Base-by-base conservation (phyloP, 768 basidiomycete genomes). In the Pulveroboletus sp. region DNA sequence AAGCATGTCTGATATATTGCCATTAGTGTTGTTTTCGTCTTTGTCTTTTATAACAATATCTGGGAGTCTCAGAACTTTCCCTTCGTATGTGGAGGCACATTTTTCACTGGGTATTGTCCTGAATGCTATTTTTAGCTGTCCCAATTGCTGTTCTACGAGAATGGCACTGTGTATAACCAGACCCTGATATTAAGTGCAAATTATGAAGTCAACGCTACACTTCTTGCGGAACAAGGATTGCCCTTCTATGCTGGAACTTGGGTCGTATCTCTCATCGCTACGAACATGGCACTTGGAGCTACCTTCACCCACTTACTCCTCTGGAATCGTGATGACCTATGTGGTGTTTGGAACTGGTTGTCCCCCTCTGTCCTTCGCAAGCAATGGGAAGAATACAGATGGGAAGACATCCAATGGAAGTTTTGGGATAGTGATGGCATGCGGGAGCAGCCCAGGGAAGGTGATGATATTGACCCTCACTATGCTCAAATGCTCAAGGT, bases 31-130 rank as follows among this genome's bases (percentile, higher is more conserved):
- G 68, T 64, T 65, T 75, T 51, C 54, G 70, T 45, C 19, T 14
- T 64, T 0, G 55, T 72, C 3, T 78, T 70, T 54, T 74, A 73
- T 11, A 71, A 62, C 36, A 83, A 86, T 50, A 65, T 74, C 11
- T 85, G 82, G 82, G 63, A 76, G 38, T 76, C 75, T 2, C 75
- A 79, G 57, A 76, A 71, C 56, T 82, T 84, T 69, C 83, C 83
- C 2, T 82, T 82, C 67, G 72, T 74, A 56, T 29, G 63, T 46
- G 1, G 80, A 73, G 60, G 58, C 60, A 42, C 34, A 1, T 10
- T 16, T 34, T 23, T 9, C 7, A 12, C 4, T 16, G 16, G 7
- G 16, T 14, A 32, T 5, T 2, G 4, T 16, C 23, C 27, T 57
- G 16, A 51, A 27, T 26, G 6, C n/a, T 12, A 55, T 72, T 11